These are phyloP conservation scores for Silene coronaria DNA, from an alignment of 179 eudicot species.

Conservation along the genomic window DNA sequence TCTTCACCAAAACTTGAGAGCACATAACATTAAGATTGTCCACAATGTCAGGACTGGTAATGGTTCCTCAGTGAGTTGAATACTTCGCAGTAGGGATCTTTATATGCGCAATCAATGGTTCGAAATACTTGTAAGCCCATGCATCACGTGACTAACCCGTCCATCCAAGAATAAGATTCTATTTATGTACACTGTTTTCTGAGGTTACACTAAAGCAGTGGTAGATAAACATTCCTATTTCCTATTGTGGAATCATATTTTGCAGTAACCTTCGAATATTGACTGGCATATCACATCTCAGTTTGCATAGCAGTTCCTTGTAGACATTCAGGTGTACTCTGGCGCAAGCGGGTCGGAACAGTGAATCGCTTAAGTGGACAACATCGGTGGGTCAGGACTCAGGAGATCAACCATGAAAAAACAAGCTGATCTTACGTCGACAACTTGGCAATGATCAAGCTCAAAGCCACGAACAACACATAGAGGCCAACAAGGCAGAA, in stretches of 20 bases:
- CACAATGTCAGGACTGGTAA: background rate
- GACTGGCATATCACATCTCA: conserved; percentile 1
- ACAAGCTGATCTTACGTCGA: conserved; percentile 25
- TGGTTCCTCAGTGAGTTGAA: background rate
- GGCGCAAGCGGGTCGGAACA: background rate
- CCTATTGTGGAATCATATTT: background rate
- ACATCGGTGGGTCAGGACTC: background rate
- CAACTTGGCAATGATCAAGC: conserved; percentile 64
- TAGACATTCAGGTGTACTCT: background rate
- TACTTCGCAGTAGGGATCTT: background rate
- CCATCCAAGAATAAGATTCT: background rate
- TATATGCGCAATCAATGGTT: background rate
- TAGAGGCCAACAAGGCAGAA: conserved; percentile 93
- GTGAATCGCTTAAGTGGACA: background rate
- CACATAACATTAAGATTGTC: background rate
- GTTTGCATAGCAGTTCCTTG: background rate
- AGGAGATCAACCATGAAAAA: conserved; percentile 5
- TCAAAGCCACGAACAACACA: conserved; percentile 53
- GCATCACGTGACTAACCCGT: background rate
- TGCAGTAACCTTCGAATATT: background rate
- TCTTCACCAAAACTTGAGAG: background rate
- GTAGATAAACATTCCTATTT: background rate
- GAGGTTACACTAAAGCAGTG: conserved; percentile 2
- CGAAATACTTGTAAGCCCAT: background rate
- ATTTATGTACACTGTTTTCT: background rate